Evolutionary conservation across 169 alveolate genomes (phyloP).

Genomic region (Plasmodium knowlesi): DNA sequence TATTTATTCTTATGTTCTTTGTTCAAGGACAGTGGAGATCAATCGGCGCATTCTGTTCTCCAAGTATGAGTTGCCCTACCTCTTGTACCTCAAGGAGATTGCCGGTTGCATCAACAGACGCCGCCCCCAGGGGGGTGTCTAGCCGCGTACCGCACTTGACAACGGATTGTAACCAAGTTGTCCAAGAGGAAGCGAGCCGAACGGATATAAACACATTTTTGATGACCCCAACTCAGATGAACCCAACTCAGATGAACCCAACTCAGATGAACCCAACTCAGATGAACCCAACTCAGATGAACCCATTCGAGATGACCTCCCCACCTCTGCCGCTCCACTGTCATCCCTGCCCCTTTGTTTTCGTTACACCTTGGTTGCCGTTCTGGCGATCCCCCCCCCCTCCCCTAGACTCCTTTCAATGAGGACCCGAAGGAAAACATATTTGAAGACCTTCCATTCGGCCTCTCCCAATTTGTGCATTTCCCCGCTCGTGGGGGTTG

Average conservation of each 20-base stretch:
- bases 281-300: background rate
- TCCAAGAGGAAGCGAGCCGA: background rate
- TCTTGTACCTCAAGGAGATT: constrained; percentile 80
- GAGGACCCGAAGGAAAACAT: background rate
- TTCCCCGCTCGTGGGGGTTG: background rate
- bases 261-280: background rate
- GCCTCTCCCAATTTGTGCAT: background rate
- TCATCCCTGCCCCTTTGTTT: background rate
- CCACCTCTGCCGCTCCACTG: too few species aligned
- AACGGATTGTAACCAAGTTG: background rate
- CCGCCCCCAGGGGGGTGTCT: background rate
- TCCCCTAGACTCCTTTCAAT: background rate
- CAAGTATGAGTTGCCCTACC: constrained; percentile 81
- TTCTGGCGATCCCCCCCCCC: background rate
- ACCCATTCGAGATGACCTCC: background rate
- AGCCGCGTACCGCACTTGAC: background rate
- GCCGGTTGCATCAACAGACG: constrained; percentile 22
- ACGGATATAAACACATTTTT: background rate
- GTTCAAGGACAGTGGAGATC: constrained; percentile 77
- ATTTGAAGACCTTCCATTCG: background rate
- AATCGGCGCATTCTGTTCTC: constrained; percentile 81
- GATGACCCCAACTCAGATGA: background rate
- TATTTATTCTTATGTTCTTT: constrained; percentile 73
- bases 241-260: background rate
- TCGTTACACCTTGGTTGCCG: background rate